Conservation (phyloP, 495 filamentous ascomycete species). For the Penicillium paxilli region DNA sequence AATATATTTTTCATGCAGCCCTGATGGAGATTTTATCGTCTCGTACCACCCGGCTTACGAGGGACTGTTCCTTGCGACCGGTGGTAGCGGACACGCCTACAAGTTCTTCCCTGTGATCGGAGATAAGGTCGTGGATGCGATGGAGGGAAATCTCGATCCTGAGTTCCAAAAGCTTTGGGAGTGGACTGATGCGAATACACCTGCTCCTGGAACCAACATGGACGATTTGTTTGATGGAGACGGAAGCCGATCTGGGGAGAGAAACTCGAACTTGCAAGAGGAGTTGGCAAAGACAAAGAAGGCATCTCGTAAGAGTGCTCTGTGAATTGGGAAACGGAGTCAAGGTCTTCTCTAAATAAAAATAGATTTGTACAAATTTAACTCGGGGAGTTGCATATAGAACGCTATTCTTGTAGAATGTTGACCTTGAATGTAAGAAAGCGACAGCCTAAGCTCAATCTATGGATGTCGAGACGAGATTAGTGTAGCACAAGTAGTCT, state of each 20-base stretch:
- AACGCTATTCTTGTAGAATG: too few relatives aligned
- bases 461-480: neutral
- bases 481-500: neutral
- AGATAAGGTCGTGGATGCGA: slow-evolving; percentile 68
- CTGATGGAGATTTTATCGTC: slow-evolving; percentile 78
- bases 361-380: neutral
- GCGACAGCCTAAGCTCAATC: too few relatives aligned
- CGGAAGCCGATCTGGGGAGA: slow-evolving; percentile 34
- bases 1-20: slow-evolving; percentile 24
- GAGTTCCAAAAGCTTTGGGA: slow-evolving; percentile 67
- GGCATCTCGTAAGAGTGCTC: slow-evolving; percentile 19
- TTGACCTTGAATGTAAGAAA: too few relatives aligned
- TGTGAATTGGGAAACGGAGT: slow-evolving; percentile 29
- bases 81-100: slow-evolving; percentile 83
- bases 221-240: slow-evolving; percentile 51
- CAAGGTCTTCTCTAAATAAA: too few relatives aligned
- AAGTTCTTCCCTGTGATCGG: slow-evolving; percentile 89
- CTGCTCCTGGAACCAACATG: slow-evolving; percentile 22
- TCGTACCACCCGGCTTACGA: slow-evolving; percentile 68
- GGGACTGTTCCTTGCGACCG: slow-evolving; percentile 77
- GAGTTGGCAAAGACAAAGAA: slow-evolving; percentile 43
- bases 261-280: slow-evolving; percentile 32
- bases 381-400: too few relatives aligned
- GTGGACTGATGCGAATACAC: slow-evolving; percentile 47
- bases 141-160: slow-evolving; percentile 56